Evolutionary conservation across 1,284 basidiomycete species (phyloP).

Genomic region (Leccinum fallax): DNA sequence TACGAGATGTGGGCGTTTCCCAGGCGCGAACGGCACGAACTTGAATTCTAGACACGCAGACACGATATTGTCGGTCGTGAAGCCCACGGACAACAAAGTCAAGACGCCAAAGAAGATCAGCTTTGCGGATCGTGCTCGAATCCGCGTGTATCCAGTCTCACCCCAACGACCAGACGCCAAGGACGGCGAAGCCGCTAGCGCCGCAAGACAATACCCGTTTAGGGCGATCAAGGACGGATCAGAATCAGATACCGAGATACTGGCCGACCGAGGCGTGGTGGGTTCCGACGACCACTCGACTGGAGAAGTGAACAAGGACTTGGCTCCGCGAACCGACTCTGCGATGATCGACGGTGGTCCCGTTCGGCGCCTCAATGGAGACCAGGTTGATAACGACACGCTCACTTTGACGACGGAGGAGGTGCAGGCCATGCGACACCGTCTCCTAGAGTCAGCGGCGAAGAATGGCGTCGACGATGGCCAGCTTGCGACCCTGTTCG

Average conservation of each 20-base stretch:
- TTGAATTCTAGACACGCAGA: neutral
- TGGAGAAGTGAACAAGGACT: slow-evolving; percentile 3
- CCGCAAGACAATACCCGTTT: neutral
- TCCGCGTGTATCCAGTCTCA: slow-evolving; percentile 28
- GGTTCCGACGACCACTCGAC: neutral
- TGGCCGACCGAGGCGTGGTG: neutral
- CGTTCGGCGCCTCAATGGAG: neutral
- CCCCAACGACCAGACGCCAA: slow-evolving; percentile 12
- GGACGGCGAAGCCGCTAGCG: neutral
- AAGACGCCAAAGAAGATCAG: slow-evolving; percentile 34
- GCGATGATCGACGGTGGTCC: neutral
- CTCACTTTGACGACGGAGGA: slow-evolving; percentile 25
- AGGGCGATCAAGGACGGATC: neutral
- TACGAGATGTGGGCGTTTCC: slow-evolving; percentile 17
- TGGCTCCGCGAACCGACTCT: neutral
- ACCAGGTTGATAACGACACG: neutral
- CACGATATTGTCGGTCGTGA: slow-evolving; percentile 13
- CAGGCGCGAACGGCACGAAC: neutral
- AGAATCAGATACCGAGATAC: neutral
- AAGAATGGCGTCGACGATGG: slow-evolving; percentile 3
- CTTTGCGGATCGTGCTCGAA: slow-evolving; percentile 30
- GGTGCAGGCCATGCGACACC: slow-evolving; percentile 18
- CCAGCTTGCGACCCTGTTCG: slow-evolving; percentile 23
- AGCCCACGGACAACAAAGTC: slow-evolving; percentile 6
- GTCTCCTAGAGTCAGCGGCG: slow-evolving; percentile 10